phyloP scores from a whole-genome alignment of 2,329 filamentous ascomycete species.

The Paramyrothecium roridum region DNA sequence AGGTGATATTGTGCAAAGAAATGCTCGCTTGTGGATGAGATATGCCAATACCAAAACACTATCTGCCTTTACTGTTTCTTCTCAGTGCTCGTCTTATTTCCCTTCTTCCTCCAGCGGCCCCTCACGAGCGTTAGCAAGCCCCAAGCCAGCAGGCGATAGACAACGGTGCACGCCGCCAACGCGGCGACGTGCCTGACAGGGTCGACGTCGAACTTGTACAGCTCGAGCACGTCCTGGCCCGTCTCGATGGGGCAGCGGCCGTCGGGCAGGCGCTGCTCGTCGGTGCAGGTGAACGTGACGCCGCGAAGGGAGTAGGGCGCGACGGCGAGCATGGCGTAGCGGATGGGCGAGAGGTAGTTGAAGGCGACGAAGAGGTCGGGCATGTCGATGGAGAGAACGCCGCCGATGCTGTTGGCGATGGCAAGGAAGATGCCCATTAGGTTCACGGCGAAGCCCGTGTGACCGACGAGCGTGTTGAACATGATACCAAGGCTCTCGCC shows the following conservation, averaged over 20 bases:
- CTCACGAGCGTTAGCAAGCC: conserved; percentile 51
- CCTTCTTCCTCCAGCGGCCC: conserved; percentile 1
- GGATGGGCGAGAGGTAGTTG: conserved; percentile 70
- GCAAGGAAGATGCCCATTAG: conserved; percentile 67
- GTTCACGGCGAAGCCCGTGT: conserved; percentile 75
- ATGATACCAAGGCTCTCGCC: conserved; percentile 76
- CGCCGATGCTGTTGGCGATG: conserved; percentile 68
- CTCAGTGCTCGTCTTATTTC: neutral
- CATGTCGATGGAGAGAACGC: conserved; percentile 68
- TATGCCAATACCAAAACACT: neutral
- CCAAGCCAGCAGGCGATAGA: conserved; percentile 65
- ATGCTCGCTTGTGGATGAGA: neutral
- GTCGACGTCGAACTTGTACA: conserved; percentile 65
- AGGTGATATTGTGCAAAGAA: neutral
- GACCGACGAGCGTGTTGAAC: conserved; percentile 72
- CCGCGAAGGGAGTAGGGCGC: conserved; percentile 61
- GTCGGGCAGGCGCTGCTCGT: conserved; percentile 53
- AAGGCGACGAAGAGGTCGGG: conserved; percentile 62
- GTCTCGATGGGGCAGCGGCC: conserved; percentile 63
- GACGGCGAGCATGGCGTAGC: conserved; percentile 66
- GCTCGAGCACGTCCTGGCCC: conserved; percentile 62
- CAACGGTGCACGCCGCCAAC: conserved; percentile 59
- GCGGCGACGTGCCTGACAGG: conserved; percentile 59
- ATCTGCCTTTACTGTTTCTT: neutral
- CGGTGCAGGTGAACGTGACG: conserved; percentile 62